Percentiles rank a stretch among this genome's conserved stretches.
Evolutionary conservation across 2,329 filamentous ascomycete genomes (phyloP).

Genomic region (Fusarium floridanum): DNA sequence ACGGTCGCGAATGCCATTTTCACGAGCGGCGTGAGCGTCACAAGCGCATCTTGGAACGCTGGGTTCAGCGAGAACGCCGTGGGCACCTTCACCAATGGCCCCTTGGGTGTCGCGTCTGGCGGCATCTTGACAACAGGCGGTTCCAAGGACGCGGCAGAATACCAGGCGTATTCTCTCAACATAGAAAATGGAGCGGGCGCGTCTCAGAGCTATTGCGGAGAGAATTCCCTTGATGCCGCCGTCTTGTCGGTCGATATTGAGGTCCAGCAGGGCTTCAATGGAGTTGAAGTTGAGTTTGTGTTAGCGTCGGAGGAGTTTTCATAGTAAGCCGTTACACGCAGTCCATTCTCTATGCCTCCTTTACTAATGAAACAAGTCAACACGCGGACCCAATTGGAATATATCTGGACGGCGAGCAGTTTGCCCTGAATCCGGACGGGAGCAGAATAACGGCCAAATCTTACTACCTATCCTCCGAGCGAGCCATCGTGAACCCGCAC

Average conservation of each 20-base stretch:
- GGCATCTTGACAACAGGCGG: background rate
- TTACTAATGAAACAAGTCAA: background rate
- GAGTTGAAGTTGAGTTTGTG: background rate
- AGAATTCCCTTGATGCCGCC: background rate
- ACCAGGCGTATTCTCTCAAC: background rate
- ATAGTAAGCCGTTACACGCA: background rate
- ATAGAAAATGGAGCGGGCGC: background rate
- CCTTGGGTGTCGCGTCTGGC: background rate
- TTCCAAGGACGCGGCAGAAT: background rate
- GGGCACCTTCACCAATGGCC: constrained; percentile 57
- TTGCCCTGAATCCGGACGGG: background rate
- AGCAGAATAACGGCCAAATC: background rate
- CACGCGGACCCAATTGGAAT: background rate
- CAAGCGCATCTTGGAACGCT: background rate
- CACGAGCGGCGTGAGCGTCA: background rate
- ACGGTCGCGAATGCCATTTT: background rate
- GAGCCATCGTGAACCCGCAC: background rate
- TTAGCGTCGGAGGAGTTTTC: background rate
- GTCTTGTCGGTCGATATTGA: constrained; percentile 2
- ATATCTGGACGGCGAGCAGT: background rate
- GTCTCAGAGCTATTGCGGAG: background rate
- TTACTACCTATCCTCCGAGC: background rate
- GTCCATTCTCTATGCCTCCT: background rate
- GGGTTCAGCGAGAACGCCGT: constrained; percentile 52
- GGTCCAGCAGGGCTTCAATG: background rate